A percentile compares a stretch with the other conserved stretches of the same genome.
Evolutionary conservation across 1,284 basidiomycete species (phyloP).

Genomic region (Cryptococcus deneoformans): DNA sequence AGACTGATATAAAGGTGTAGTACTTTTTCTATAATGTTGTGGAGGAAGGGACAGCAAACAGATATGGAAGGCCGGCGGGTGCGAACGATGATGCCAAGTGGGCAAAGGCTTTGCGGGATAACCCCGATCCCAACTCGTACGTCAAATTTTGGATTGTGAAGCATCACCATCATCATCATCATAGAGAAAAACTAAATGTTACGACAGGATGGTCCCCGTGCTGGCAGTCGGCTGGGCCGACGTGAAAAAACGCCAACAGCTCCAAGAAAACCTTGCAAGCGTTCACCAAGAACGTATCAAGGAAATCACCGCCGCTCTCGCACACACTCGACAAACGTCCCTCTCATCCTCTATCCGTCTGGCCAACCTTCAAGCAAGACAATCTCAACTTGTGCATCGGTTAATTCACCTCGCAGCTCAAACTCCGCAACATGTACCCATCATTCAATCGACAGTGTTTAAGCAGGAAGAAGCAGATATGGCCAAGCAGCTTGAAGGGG

Average conservation of each 20-base stretch:
- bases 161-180: not conserved
- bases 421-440: conserved; percentile 73
- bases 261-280: conserved; percentile 66
- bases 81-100: conserved; percentile 71
- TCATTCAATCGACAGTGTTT: conserved; percentile 65
- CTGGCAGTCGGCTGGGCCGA: conserved; percentile 79
- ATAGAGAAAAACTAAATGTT: not conserved
- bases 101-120: conserved; percentile 76
- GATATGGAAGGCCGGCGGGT: conserved; percentile 71
- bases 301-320: conserved; percentile 66
- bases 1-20: conserved; percentile 45
- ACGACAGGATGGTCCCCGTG: conserved; percentile 72
- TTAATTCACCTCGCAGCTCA: conserved; percentile 70
- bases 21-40: conserved; percentile 88
- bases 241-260: conserved; percentile 73
- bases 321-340: conserved; percentile 62
- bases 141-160: not conserved
- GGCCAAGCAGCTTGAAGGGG: conserved; percentile 64
- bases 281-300: conserved; percentile 70
- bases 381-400: conserved; percentile 71
- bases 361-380: conserved; percentile 62
- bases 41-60: conserved; percentile 63
- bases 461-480: conserved; percentile 77
- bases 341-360: conserved; percentile 69
- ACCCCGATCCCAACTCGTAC: conserved; percentile 64